phyloP scores from a whole-genome alignment of 371 early-diverging fungal species.

The Rhizopus sp. region DNA sequence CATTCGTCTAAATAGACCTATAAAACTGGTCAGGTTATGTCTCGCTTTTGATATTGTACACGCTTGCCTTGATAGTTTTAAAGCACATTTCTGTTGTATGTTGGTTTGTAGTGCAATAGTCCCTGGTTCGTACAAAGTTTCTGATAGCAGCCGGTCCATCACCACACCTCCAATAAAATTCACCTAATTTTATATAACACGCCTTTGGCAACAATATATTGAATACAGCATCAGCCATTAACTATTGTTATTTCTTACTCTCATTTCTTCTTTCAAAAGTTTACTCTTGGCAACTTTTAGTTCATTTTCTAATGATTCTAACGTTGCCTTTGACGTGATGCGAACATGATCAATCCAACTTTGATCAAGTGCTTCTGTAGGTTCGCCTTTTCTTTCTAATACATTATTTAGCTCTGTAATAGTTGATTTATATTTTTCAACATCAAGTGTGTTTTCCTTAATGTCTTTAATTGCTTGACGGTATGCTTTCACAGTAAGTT shows the following conservation, averaged over 20 bases:
- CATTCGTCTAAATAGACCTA: constrained; percentile 69
- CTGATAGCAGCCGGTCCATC: constrained; percentile 69
- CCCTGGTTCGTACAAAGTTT: constrained; percentile 71
- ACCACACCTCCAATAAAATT: constrained; percentile 72
- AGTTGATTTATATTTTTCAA: constrained; percentile 50
- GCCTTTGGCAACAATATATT: constrained; percentile 48
- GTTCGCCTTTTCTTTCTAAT: constrained; percentile 28
- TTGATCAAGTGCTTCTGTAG: constrained; percentile 12
- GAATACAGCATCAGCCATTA: not conserved
- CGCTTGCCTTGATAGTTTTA: constrained; percentile 72
- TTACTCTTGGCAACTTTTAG: constrained; percentile 73
- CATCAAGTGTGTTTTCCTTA: constrained; percentile 52
- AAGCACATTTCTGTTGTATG: constrained; percentile 81
- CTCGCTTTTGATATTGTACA: not conserved
- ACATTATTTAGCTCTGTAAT: constrained; percentile 56
- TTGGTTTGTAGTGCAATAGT: constrained; percentile 74
- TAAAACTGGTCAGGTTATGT: not conserved
- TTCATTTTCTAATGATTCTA: constrained; percentile 72
- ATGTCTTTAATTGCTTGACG: constrained; percentile 64
- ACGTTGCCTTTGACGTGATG: constrained; percentile 39
- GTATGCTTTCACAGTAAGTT: constrained; percentile 69
- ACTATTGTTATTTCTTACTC: constrained; percentile 52
- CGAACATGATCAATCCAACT: constrained; percentile 68
- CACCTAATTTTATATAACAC: constrained; percentile 76
- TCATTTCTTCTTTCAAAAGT: constrained; percentile 78